A percentile compares a stretch with the other conserved stretches of the same genome.
Evolutionary conservation across 495 filamentous ascomycete species (phyloP).

Genomic region (Trichoderma erinaceum): DNA sequence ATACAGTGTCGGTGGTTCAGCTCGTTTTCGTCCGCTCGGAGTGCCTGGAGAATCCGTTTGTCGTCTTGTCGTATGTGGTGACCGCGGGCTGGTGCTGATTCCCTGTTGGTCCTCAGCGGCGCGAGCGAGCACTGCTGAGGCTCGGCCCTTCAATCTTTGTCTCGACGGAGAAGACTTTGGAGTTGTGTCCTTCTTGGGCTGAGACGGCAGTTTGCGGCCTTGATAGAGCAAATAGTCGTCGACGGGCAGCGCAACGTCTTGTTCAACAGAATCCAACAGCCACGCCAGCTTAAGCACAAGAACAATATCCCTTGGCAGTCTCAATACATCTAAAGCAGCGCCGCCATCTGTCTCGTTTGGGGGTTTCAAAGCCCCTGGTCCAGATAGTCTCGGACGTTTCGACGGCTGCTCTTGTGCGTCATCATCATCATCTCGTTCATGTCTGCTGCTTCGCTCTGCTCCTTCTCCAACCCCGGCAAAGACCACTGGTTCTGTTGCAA

Average conservation of each 20-base stretch:
- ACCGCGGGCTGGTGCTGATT: neutral
- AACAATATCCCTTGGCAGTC: slow-evolving; percentile 32
- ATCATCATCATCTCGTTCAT: neutral
- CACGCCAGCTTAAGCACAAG: slow-evolving; percentile 71
- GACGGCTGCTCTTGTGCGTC: neutral
- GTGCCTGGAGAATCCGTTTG: neutral
- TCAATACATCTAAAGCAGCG: neutral
- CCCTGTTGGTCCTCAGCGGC: neutral
- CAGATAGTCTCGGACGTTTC: neutral
- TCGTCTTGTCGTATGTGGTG: neutral
- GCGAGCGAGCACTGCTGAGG: neutral
- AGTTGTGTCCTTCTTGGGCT: slow-evolving; percentile 20
- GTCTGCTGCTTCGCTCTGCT: neutral
- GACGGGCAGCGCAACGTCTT: slow-evolving; percentile 48
- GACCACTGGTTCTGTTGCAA: slow-evolving; percentile 44
- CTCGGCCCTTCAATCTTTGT: slow-evolving; percentile 26
- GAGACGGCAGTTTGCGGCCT: slow-evolving; percentile 35
- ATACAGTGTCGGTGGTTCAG: slow-evolving; percentile 36
- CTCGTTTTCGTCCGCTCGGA: neutral
- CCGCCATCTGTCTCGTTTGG: neutral
- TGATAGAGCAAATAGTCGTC: slow-evolving; percentile 62
- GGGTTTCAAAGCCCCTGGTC: neutral
- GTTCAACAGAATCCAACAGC: slow-evolving; percentile 58
- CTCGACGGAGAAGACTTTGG: slow-evolving; percentile 20
- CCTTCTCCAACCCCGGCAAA: slow-evolving; percentile 33